A percentile compares a stretch with the other conserved stretches of the same genome.
These are phyloP conservation scores for Fusarium sp. DNA, from an alignment of 2,329 filamentous ascomycete species.

Conservation along the genomic window DNA sequence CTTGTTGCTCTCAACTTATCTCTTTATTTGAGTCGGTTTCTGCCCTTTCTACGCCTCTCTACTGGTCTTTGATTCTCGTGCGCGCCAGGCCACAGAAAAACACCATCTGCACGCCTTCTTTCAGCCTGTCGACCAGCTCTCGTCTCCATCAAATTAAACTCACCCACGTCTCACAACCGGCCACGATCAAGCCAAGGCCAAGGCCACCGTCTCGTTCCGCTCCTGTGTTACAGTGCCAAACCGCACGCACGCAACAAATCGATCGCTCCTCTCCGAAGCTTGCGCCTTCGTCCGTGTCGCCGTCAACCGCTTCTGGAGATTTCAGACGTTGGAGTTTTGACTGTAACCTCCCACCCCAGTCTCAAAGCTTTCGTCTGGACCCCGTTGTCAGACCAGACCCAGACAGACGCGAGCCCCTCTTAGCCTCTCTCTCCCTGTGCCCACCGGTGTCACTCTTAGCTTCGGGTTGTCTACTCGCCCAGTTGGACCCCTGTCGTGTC, in stretches of 20 bases:
- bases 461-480: constrained; percentile 18
- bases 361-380: constrained; percentile 9
- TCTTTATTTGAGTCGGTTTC: background rate
- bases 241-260: background rate
- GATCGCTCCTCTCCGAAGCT: background rate
- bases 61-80: background rate
- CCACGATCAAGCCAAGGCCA: background rate
- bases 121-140: constrained; percentile 9
- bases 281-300: background rate
- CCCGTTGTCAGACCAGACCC: constrained; percentile 32
- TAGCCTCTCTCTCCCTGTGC: constrained; percentile 10
- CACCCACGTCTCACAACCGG: constrained; percentile 19
- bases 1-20: constrained; percentile 7
- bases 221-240: background rate
- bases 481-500: constrained; percentile 39
- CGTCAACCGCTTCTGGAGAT: background rate
- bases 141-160: constrained; percentile 12
- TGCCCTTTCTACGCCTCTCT: background rate
- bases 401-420: constrained; percentile 4
- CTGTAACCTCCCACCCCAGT: constrained; percentile 11
- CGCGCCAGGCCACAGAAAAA: background rate
- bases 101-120: background rate
- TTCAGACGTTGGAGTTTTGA: constrained; percentile 16
- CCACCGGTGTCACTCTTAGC: constrained; percentile 36
- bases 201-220: constrained; percentile 1